phyloP scores from a whole-genome alignment of 208 protist genomes.

The Porcisia deanei region DNA sequence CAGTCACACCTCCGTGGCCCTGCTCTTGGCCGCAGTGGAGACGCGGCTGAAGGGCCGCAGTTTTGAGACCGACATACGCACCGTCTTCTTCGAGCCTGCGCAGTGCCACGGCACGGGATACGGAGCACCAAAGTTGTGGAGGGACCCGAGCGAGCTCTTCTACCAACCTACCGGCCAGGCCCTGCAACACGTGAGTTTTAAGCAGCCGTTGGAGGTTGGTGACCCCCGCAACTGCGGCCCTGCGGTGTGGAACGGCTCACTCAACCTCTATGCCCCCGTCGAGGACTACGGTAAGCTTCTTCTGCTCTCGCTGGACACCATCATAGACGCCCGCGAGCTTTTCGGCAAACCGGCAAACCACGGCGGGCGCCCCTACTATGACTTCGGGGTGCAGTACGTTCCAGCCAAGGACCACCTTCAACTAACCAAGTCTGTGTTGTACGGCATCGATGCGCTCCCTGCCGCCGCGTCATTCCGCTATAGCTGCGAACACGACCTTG shows the following conservation, averaged over 20 bases:
- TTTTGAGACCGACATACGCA: conserved; percentile 73
- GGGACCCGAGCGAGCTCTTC: conserved; percentile 80
- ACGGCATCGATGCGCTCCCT: conserved; percentile 47
- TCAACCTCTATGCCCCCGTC: conserved; percentile 77
- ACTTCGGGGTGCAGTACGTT: conserved; percentile 71
- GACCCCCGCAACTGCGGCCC: conserved; percentile 55
- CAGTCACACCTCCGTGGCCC: conserved; percentile 75
- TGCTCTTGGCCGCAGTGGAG: conserved; percentile 78
- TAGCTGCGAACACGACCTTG: conserved; percentile 64
- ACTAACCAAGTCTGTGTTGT: conserved; percentile 32
- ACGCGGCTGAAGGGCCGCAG: conserved; percentile 52
- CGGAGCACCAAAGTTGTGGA: conserved; percentile 70
- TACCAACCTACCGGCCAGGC: conserved; percentile 78
- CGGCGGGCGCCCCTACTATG: conserved; percentile 37
- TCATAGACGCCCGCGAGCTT: conserved; percentile 55
- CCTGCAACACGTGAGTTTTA: conserved; percentile 61
- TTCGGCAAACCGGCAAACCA: conserved; percentile 23
- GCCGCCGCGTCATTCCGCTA: conserved; percentile 68
- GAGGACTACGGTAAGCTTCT: conserved; percentile 86
- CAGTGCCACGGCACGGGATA: conserved; percentile 72
- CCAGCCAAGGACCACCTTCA: conserved; percentile 34
- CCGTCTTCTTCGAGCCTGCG: conserved; percentile 61
- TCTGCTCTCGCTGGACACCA: conserved; percentile 73
- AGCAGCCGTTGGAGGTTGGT: conserved; percentile 36
- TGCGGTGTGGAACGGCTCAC: conserved; percentile 64